phyloP scores from a whole-genome alignment of 2,329 filamentous ascomycete species.

The Beauveria sp. region DNA sequence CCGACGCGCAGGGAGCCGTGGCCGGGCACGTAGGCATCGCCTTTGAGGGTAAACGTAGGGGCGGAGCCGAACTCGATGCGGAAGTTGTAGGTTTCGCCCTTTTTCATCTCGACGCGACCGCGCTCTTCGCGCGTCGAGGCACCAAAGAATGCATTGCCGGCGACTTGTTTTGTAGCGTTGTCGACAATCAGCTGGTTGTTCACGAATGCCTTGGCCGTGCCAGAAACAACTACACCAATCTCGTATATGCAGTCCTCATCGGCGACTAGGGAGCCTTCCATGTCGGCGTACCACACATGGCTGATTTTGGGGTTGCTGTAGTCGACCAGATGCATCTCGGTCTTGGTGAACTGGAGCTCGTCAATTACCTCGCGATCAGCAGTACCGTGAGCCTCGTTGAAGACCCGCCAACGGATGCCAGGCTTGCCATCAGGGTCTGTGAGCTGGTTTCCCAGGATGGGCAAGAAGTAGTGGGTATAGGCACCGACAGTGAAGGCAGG shows the following conservation, averaged over 20 bases:
- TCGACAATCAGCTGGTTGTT: conserved; percentile 56
- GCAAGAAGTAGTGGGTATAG: conserved; percentile 58
- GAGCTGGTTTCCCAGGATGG: conserved; percentile 46
- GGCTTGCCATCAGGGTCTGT: conserved; percentile 43
- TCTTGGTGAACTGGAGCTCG: conserved; percentile 38
- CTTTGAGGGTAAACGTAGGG: conserved; percentile 47
- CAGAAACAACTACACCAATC: conserved; percentile 58
- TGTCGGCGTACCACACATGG: conserved; percentile 50
- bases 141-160: conserved; percentile 59
- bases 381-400: conserved; percentile 47
- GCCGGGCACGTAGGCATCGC: conserved; percentile 44
- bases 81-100: conserved; percentile 51
- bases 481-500: conserved; percentile 51
- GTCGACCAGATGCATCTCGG: conserved; percentile 42
- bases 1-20: conserved; percentile 57
- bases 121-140: conserved; percentile 56
- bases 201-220: conserved; percentile 57
- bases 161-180: conserved; percentile 55
- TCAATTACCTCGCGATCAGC: conserved; percentile 43
- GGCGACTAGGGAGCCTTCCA: conserved; percentile 53
- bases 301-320: conserved; percentile 46
- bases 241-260: conserved; percentile 55
- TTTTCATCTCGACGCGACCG: conserved; percentile 48
- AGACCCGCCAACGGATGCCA: conserved; percentile 56
- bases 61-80: conserved; percentile 53